phyloP scores from a whole-genome alignment of 345 rosid species.

The Triadica sebifera region DNA sequence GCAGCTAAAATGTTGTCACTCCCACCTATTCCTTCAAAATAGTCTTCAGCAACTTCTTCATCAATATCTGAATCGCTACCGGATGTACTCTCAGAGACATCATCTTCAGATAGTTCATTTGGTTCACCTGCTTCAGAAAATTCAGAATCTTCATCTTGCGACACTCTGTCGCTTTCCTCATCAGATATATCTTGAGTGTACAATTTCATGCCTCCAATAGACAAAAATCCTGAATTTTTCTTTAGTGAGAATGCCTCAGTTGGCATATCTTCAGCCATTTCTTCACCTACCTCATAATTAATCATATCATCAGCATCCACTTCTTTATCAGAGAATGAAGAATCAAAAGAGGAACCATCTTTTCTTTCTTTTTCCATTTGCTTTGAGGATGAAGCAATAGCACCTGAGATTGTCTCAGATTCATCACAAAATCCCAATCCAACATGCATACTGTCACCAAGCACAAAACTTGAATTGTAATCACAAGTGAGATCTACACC shows the following conservation, averaged over 20 bases:
- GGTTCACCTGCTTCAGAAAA: conserved; percentile 40
- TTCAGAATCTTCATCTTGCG: conserved; percentile 38
- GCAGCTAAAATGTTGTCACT: conserved; percentile 49
- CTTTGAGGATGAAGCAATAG: conserved; percentile 43
- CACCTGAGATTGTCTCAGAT: conserved; percentile 45
- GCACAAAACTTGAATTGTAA: conserved; percentile 57
- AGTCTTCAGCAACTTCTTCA: conserved; percentile 81
- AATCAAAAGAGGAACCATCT: conserved; percentile 32
- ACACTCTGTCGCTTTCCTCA: conserved; percentile 48
- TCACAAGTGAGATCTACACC: conserved; percentile 44
- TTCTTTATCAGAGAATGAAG: conserved; percentile 34
- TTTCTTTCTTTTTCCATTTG: conserved; percentile 35
- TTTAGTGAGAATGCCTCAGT: conserved; percentile 28
- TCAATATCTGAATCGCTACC: conserved; percentile 63
- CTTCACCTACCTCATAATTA: conserved; percentile 25
- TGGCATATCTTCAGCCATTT: conserved; percentile 37
- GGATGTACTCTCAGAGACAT: conserved; percentile 37
- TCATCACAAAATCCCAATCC: conserved; percentile 66
- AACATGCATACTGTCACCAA: conserved; percentile 58
- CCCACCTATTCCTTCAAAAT: conserved; percentile 89
- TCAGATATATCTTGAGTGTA: conserved; percentile 75
- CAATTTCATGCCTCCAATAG: conserved; percentile 69
- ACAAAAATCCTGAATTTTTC: conserved; percentile 67
- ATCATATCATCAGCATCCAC: conserved; percentile 28
- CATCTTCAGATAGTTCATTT: conserved; percentile 45